A percentile compares a stretch with the other conserved stretches of the same genome.
phyloP scores from a whole-genome alignment of 495 filamentous ascomycete species.

The Lasiosphaeria hispida region DNA sequence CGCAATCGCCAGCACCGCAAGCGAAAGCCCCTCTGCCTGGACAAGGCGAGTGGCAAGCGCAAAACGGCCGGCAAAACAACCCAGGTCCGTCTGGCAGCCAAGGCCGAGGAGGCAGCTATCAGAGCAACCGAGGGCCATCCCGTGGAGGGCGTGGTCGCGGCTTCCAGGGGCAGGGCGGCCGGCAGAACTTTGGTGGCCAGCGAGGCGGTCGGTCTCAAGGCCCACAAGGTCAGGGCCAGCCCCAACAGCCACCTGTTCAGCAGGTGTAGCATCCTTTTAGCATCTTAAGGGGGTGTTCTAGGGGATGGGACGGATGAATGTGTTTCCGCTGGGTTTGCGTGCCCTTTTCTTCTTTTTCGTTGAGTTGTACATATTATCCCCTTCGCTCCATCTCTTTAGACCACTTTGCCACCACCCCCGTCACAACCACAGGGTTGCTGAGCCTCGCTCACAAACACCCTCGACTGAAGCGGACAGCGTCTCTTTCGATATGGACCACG shows the following conservation, averaged over 20 bases:
- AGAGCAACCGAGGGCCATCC: slow-evolving; percentile 39
- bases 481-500: slow-evolving; percentile 7
- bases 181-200: slow-evolving; percentile 42
- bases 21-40: slow-evolving; percentile 6
- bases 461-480: neutral
- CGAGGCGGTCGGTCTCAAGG: slow-evolving; percentile 37
- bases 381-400: slow-evolving; percentile 7
- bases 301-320: slow-evolving; percentile 15
- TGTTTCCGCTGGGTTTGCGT: slow-evolving; percentile 17
- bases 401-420: neutral
- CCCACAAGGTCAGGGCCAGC: slow-evolving; percentile 14
- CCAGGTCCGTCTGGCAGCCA: slow-evolving; percentile 19
- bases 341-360: slow-evolving; percentile 13
- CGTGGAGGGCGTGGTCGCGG: slow-evolving; percentile 27
- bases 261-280: slow-evolving; percentile 22
- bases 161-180: slow-evolving; percentile 32
- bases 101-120: slow-evolving; percentile 36
- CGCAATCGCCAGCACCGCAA: slow-evolving; percentile 24
- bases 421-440: neutral
- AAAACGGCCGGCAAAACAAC: slow-evolving; percentile 26
- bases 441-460: neutral
- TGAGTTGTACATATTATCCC: slow-evolving; percentile 36
- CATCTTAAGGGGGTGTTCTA: neutral
- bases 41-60: slow-evolving; percentile 28
- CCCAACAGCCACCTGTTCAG: slow-evolving; percentile 26